Conservation (phyloP, 148 eudicot species). For the Simmondsia chinensis region DNA sequence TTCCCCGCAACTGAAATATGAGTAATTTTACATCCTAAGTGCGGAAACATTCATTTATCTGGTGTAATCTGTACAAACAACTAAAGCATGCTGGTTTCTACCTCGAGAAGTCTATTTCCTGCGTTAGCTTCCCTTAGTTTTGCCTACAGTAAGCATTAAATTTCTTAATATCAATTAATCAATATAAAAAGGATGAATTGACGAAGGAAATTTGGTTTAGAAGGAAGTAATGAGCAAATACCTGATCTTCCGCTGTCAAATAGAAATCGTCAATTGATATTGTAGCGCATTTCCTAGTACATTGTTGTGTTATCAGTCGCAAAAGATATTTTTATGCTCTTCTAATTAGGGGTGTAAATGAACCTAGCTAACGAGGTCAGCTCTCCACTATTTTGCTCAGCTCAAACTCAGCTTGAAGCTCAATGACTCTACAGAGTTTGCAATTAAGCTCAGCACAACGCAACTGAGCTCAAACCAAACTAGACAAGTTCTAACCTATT, state of each 20-base stretch:
- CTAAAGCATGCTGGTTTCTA: conserved; percentile 10
- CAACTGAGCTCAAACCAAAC: too few relatives aligned
- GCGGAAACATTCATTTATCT: background rate
- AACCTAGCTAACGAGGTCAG: too few relatives aligned
- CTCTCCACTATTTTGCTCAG: too few relatives aligned
- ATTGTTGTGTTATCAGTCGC: conserved; percentile 19
- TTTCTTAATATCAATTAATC: conserved; percentile 9
- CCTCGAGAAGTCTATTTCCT: conserved; percentile 89
- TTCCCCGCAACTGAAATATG: conserved; percentile 73
- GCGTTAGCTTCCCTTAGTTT: conserved; percentile 76
- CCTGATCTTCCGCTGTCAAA: conserved; percentile 90
- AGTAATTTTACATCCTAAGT: conserved; percentile 10
- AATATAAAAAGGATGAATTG: conserved; percentile 5
- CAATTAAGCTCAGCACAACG: too few relatives aligned
- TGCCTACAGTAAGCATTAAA: conserved; percentile 35
- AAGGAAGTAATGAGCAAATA: conserved; percentile 15
- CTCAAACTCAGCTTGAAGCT: too few relatives aligned
- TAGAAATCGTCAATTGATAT: conserved; percentile 97
- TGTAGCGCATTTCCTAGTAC: conserved; percentile 79
- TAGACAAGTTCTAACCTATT: too few relatives aligned
- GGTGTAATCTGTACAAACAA: background rate
- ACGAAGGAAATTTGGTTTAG: conserved; percentile 2
- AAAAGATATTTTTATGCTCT: conserved; percentile 2
- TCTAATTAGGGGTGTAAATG: too few relatives aligned
- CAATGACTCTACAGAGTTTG: too few relatives aligned